These are phyloP conservation scores for Rasamsonia emersonii DNA, from an alignment of 2,329 filamentous ascomycete species.

Conservation along the genomic window DNA sequence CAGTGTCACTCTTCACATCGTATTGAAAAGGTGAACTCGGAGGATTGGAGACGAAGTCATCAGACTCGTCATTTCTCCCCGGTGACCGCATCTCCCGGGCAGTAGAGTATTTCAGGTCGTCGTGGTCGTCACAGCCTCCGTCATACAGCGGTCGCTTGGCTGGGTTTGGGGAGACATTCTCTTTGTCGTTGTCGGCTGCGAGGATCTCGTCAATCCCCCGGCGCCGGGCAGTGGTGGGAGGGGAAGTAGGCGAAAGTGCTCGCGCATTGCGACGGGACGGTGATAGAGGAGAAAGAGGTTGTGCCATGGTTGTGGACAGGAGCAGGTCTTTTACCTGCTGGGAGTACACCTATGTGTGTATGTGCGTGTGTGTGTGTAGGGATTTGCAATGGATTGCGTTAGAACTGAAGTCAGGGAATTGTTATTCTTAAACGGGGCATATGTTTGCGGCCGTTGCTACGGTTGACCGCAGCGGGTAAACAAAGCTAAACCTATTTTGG, in stretches of 20 bases:
- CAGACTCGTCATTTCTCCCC: slow-evolving; percentile 12
- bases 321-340: slow-evolving; percentile 1
- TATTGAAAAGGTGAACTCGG: slow-evolving; percentile 32
- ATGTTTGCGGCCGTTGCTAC: slow-evolving; percentile 18
- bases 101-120: slow-evolving; percentile 9
- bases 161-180: slow-evolving; percentile 19
- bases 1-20: slow-evolving; percentile 24
- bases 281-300: slow-evolving; percentile 33
- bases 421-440: slow-evolving; percentile 14
- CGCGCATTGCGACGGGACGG: slow-evolving; percentile 34
- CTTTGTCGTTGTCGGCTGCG: slow-evolving; percentile 13
- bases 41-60: slow-evolving; percentile 16
- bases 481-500: slow-evolving; percentile 23
- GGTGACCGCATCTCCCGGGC: slow-evolving; percentile 12
- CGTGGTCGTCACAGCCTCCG: slow-evolving; percentile 9
- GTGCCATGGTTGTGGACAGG: slow-evolving; percentile 24
- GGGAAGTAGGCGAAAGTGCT: slow-evolving; percentile 20
- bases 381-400: slow-evolving; percentile 1
- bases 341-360: not conserved
- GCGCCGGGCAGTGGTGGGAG: slow-evolving; percentile 10
- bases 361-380: slow-evolving; percentile 2
- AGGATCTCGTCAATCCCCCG: slow-evolving; percentile 11
- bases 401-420: slow-evolving; percentile 6
- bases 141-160: slow-evolving; percentile 16
- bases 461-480: slow-evolving; percentile 18